Evolutionary conservation across 495 filamentous ascomycete genomes (phyloP).

Genomic region (Tetracladium marchalianum): DNA sequence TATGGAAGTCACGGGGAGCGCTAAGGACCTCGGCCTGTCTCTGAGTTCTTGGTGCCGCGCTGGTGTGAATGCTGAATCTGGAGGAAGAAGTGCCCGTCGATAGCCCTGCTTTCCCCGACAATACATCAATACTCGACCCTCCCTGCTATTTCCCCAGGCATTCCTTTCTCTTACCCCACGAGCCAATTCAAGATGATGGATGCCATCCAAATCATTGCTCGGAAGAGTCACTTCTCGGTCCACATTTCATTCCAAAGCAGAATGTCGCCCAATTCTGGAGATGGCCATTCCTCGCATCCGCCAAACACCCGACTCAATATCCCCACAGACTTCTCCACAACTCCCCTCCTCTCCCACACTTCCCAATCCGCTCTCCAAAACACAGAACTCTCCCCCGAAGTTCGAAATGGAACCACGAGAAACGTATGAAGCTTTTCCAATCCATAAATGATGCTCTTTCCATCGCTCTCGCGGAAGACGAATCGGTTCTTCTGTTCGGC

Average conservation of each 20-base stretch:
- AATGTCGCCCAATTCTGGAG: slow-evolving; percentile 3
- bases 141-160: too few relatives aligned
- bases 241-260: not conserved
- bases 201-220: not conserved
- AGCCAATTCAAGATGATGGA: slow-evolving; percentile 10
- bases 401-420: slow-evolving; percentile 61
- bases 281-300: slow-evolving; percentile 14
- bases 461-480: slow-evolving; percentile 71
- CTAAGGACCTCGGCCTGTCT: too few relatives aligned
- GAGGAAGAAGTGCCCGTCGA: too few relatives aligned
- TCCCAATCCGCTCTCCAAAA: slow-evolving; percentile 55
- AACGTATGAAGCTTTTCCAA: slow-evolving; percentile 84
- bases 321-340: slow-evolving; percentile 80
- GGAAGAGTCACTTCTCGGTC: slow-evolving; percentile 1
- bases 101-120: too few relatives aligned
- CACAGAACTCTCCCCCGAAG: slow-evolving; percentile 51
- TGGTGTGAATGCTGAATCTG: too few relatives aligned
- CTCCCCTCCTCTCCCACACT: slow-evolving; percentile 71
- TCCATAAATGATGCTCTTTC: slow-evolving; percentile 84
- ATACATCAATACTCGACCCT: too few relatives aligned
- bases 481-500: slow-evolving; percentile 82
- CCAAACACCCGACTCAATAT: slow-evolving; percentile 55
- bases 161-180: not conserved
- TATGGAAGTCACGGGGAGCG: too few relatives aligned
- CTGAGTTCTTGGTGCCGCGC: too few relatives aligned